Evolutionary conservation across 352 stramenopile species (phyloP), one percentile per base, ranked within the genome.

Genomic region (Globisporangium sylvaticum): DNA sequence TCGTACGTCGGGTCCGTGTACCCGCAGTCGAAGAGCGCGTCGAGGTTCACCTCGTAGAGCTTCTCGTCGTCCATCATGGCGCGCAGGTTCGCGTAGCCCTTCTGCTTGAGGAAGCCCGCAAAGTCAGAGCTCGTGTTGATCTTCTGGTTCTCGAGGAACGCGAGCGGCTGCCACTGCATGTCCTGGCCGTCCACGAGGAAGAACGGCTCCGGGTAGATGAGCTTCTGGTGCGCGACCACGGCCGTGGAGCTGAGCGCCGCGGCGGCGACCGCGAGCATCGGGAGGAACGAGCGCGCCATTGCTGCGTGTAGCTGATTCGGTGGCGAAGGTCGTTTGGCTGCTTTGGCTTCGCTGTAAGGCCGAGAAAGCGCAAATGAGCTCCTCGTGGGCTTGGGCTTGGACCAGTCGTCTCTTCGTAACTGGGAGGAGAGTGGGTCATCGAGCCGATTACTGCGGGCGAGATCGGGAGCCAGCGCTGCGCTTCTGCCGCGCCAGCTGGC

Each of bases 61-160:
- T 62, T 76, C 56, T 84, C 67, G 60, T 86, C 80, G 64, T 88
- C 80, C 76, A 88, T 69, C 66, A 88, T 78, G 52, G 76, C 74
- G 24, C 80, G 77, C 58, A 88, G 59, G 12, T 69, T 80, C 29
- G 57, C 56, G 68, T 88, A 88, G 53, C 72, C 72, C 22, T 84
- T 71, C 37, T 72, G 25, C 7, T 71, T 59, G 67, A 81, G 74
- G 67, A 67, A 88, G 58, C 58, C 73, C 29, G 82, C 69, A 9
- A 72, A 69, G 32, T 88, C 79, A 39, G 78, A 72, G 62, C 68
- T 81, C 53, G 78, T 86, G 66, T 79, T 74, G 25, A 84, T 52
- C 27, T 78, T 76, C 53, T 86, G 78, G 52, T 84, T 71, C 66
- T 88, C 73, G 42, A 88, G 65, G 61, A 81, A 84, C 39, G 80